Base-by-base conservation (phyloP, 441 rosid species). In the Populus hybrid region DNA sequence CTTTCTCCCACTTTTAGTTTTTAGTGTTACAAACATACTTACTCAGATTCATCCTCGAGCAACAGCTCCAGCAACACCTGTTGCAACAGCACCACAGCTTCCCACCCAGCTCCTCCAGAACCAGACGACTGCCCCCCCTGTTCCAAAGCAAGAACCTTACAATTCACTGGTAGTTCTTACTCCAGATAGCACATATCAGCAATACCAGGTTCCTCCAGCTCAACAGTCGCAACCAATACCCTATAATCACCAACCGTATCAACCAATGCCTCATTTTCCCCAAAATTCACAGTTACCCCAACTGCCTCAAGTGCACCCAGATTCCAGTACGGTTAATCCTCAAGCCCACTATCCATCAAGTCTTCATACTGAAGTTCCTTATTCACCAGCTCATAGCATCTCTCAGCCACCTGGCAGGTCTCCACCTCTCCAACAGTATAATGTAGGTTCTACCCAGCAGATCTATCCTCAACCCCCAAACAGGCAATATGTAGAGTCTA, bases 31-130 rank as follows among this genome's bases (percentile, higher is more conserved):
- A 14, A 65, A 70, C 23, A 21, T 57, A 32, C 81, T 53, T 26
- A 65, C n/a, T 2, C 77, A 79, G 46, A 78, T 59, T 68, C 71
- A 67, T 74, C 75, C 32, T 30, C 32, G 32, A 30, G 32, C 32
- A 30, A 30, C 32, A 30, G 32, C 79, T 69, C 80, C 67, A 20
- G 74, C 73, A 26, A 40, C 69, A 21, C 80, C 77, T 65, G 59
- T 79, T 71, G 76, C 79, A 77, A 71, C 75, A n/a, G 80, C 84
- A 16, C 85, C 83, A 9, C 88, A 63, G 40, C 74, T 78, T 76
- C 81, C 82, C 8, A 46, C 71, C 61, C 89, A 80, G 26, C 34
- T 70, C 12, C 76, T 79, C 12, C 78, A 76, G 63, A 82, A 64
- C 12, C 78, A 76, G 66, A 82, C 46, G 11, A 11, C 30, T 32